Conservation (phyloP, 139 green algal species). For the Gonium pectorale region DNA sequence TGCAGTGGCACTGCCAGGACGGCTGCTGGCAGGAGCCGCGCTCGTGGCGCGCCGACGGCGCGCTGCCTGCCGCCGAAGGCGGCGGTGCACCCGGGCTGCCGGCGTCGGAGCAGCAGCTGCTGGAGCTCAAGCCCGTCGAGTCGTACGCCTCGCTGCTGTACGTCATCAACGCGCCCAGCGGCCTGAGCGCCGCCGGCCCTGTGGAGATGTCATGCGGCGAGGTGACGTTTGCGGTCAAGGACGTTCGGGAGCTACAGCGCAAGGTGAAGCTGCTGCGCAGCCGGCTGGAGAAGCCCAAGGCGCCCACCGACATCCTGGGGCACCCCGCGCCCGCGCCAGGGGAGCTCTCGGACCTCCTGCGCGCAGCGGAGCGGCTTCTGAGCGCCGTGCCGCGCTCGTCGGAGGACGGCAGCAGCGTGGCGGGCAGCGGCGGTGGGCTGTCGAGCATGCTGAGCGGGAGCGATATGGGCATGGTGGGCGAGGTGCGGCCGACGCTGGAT, state of each 20-base stretch:
- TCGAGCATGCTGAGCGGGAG: neutral
- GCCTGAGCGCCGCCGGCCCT: neutral
- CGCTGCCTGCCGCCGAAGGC: neutral
- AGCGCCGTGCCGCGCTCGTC: neutral
- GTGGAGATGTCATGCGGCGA: conserved; percentile 31
- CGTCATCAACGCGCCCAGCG: conserved; percentile 24
- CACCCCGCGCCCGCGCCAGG: conserved; percentile 8
- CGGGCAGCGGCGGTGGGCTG: neutral
- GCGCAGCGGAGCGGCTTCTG: conserved; percentile 36
- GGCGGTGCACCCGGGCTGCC: neutral
- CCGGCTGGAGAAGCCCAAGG: conserved; percentile 50
- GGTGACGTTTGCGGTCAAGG: conserved; percentile 40
- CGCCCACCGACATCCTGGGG: conserved; percentile 52
- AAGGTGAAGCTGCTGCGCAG: conserved; percentile 30
- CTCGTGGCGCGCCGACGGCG: conserved; percentile 41
- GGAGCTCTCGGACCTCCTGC: conserved; percentile 43
- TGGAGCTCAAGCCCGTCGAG: conserved; percentile 35
- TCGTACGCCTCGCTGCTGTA: conserved; percentile 49
- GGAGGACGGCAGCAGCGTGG: neutral
- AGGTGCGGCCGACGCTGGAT: conserved; percentile 39
- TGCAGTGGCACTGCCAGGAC: conserved; percentile 58
- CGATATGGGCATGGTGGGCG: conserved; percentile 1
- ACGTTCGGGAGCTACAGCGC: conserved; percentile 43
- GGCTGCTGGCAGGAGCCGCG: conserved; percentile 49
- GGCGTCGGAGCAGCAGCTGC: conserved; percentile 38